phyloP scores from a whole-genome alignment of 495 filamentous ascomycete species.

The Aspergillus indologenus region DNA sequence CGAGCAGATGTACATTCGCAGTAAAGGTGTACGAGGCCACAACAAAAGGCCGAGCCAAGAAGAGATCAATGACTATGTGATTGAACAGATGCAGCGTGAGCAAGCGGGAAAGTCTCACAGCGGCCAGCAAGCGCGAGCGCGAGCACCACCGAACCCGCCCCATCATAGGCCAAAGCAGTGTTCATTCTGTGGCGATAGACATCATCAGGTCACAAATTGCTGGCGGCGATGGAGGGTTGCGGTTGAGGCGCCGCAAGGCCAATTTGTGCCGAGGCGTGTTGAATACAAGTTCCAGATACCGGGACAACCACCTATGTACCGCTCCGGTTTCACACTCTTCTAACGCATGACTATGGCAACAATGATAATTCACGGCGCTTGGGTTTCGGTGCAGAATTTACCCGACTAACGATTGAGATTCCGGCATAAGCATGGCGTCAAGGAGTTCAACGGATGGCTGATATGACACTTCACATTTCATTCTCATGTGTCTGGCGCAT shows the following conservation, averaged over 20 bases:
- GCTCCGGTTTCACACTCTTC: constrained; percentile 22
- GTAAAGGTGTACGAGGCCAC: constrained; percentile 17
- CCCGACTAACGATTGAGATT: constrained; percentile 4
- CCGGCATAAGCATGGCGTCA: background rate
- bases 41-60: constrained; percentile 30
- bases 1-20: constrained; percentile 7
- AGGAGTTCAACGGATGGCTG: background rate
- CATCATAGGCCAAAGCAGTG: constrained; percentile 12
- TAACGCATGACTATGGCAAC: constrained; percentile 2
- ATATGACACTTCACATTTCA: background rate
- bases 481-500: background rate
- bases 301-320: constrained; percentile 26
- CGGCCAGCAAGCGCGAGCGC: constrained; percentile 20
- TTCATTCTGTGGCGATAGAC: constrained; percentile 23
- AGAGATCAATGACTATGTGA: constrained; percentile 33
- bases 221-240: constrained; percentile 28
- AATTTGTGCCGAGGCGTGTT: constrained; percentile 23
- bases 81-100: constrained; percentile 31
- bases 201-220: constrained; percentile 23
- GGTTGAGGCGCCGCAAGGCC: constrained; percentile 25
- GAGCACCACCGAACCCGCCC: constrained; percentile 6
- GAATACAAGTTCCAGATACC: constrained; percentile 22
- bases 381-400: background rate
- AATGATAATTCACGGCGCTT: background rate
- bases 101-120: constrained; percentile 12